A percentile compares a stretch with the other conserved stretches of the same genome.
These are phyloP conservation scores for Podospora tetraspora DNA, from an alignment of 495 filamentous ascomycete species.

Conservation along the genomic window DNA sequence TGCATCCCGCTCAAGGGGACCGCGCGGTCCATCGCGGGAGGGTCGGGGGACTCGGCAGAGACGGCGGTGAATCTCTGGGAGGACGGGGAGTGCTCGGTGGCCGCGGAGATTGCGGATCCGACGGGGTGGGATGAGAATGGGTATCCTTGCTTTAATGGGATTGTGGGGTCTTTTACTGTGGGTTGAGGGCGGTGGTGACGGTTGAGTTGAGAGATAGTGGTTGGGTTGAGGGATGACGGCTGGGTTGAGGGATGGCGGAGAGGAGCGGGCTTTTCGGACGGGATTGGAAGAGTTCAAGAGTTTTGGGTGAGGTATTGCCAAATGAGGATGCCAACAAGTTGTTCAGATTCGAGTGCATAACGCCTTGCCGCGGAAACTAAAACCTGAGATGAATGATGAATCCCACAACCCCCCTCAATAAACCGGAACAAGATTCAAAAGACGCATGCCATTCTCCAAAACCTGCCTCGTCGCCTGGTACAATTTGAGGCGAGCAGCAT, in stretches of 20 bases:
- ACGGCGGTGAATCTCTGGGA: constrained; percentile 15
- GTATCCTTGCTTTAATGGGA: constrained; percentile 13
- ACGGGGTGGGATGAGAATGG: constrained; percentile 5
- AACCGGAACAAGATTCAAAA: constrained; percentile 2
- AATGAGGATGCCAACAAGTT: no score
- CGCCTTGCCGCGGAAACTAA: no score
- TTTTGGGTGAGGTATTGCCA: no score
- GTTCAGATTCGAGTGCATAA: no score
- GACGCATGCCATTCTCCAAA: constrained; percentile 5
- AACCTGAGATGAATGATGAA: not conserved
- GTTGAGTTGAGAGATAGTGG: no score
- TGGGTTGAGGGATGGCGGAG: no score
- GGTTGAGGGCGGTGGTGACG: no score
- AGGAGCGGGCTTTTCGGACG: no score
- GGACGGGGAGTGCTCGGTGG: constrained; percentile 5
- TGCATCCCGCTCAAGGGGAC: constrained; percentile 5
- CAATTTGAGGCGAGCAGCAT: not conserved
- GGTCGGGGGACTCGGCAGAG: not conserved
- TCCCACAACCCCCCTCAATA: not conserved
- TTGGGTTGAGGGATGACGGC: no score
- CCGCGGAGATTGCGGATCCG: not conserved
- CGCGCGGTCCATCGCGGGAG: constrained; percentile 12
- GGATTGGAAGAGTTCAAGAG: no score
- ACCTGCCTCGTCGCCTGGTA: constrained; percentile 5
- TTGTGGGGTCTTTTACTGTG: constrained; percentile 6